A percentile compares a stretch with the other conserved stretches of the same genome.
phyloP scores from a whole-genome alignment of 2,329 filamentous ascomycete genomes.

The Leptodontidium sp. region DNA sequence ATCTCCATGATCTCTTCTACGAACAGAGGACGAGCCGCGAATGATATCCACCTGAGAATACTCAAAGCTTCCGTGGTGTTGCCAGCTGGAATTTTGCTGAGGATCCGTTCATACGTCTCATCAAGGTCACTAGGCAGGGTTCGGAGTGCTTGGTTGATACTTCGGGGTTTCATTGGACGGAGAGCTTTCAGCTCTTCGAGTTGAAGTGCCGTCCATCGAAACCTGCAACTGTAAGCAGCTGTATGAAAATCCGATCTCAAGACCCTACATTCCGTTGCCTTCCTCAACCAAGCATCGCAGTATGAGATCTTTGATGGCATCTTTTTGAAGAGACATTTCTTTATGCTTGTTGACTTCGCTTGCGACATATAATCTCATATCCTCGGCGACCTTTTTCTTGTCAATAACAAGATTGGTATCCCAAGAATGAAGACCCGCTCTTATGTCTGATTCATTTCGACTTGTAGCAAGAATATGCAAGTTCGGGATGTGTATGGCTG shows the following conservation, averaged over 20 bases:
- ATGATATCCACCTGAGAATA: slow-evolving; percentile 1
- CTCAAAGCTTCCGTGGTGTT: neutral
- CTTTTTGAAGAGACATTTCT: neutral
- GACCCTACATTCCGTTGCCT: neutral
- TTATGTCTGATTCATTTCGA: neutral
- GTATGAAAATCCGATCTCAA: neutral
- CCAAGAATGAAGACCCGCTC: neutral
- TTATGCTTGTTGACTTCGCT: neutral
- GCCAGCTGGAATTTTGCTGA: neutral
- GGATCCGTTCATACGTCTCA: slow-evolving; percentile 1
- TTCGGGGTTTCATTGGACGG: neutral
- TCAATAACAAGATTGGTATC: neutral
- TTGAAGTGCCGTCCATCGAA: neutral
- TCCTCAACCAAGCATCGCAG: neutral
- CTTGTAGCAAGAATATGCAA: neutral
- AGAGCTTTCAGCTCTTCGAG: slow-evolving; percentile 6
- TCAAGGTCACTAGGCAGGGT: neutral
- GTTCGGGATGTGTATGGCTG: neutral
- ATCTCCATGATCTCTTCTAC: slow-evolving; percentile 1
- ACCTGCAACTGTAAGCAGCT: neutral
- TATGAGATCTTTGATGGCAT: neutral
- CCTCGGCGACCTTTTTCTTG: neutral
- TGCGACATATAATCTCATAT: neutral
- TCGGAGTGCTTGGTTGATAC: slow-evolving; percentile 1
- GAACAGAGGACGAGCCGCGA: neutral